Base-by-base conservation (phyloP, 805 yeast genomes). In the Scheffersomyces lignosus region DNA sequence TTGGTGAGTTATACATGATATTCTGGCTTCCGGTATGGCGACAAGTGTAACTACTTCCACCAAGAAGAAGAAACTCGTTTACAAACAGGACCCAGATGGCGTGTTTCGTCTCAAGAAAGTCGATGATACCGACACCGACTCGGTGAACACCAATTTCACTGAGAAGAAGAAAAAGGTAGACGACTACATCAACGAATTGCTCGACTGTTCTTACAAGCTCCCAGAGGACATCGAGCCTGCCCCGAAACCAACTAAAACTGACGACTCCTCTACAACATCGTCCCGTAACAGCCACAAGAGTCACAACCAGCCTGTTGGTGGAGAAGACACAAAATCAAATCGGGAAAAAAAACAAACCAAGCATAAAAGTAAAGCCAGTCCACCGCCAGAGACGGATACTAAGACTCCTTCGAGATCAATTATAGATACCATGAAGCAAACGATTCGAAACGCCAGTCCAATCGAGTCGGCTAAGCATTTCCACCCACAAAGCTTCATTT, bases 61-160 rank as follows among this genome's bases (percentile, higher is more conserved):
- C 27, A 44, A 38, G 30, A 58, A 56, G 45, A 56, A 56, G 40
- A 64, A 59, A 38, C 38, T 64, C 15, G 59, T 62, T 9, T 64
- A 64, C 41, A 55, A 56, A 37, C 67, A 63, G 42, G 69, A 59
- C 38, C 58, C 66, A 4, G 71, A 64, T 43, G 71, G 71, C 3
- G 67, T 64, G 12, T 64, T 60, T 38, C 49, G 70, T 12, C 45
- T 64, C 27, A 61, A 61, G 40, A 57, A 57, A 34, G 53, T 51
- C n/a, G 53, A 44, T 18, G 34, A 25, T 24, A 34, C 33, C 27
- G 43, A 36, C 18, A 8, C 5, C 30, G 15, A 9, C 18, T 27
- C 30, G 17, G 15, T 13, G 17, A 25, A n/a, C 27, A 5, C 5
- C 12, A 17, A 6, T 15, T 10, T 12, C 24, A 18, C 15, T 10